These are phyloP conservation scores for Teratosphaeria zuluensis DNA, from an alignment of 2,329 filamentous ascomycete genomes.

Conservation along the genomic window DNA sequence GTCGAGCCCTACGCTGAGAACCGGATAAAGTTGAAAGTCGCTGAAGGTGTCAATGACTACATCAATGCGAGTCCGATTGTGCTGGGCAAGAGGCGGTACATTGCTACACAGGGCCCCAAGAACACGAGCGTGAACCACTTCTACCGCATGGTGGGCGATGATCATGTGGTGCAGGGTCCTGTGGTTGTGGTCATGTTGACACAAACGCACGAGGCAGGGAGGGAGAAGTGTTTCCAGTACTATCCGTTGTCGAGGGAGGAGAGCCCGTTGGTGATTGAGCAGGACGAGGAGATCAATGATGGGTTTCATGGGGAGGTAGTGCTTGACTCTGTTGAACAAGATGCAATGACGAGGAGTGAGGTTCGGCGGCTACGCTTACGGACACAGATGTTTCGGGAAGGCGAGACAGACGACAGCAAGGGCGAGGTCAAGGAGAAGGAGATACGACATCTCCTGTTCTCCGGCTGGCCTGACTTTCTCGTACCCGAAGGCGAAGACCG, in stretches of 20 bases:
- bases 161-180: constrained; percentile 40
- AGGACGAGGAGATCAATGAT: constrained; percentile 14
- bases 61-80: constrained; percentile 43
- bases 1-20: constrained; percentile 86
- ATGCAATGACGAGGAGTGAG: constrained; percentile 53
- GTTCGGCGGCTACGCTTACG: constrained; percentile 59
- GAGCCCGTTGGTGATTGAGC: constrained; percentile 16
- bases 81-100: constrained; percentile 52
- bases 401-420: constrained; percentile 10
- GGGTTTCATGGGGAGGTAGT: constrained; percentile 59
- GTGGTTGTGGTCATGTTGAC: constrained; percentile 93
- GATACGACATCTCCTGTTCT: constrained; percentile 79
- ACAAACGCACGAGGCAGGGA: constrained; percentile 66
- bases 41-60: constrained; percentile 45
- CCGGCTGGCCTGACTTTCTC: constrained; percentile 81
- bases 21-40: constrained; percentile 69
- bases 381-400: constrained; percentile 13
- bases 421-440: constrained; percentile 45
- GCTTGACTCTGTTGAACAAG: constrained; percentile 46
- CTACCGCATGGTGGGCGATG: constrained; percentile 80
- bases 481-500: constrained; percentile 63
- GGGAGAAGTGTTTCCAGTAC: constrained; percentile 83
- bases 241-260: constrained; percentile 40
- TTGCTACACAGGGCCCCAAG: constrained; percentile 85
- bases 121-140: constrained; percentile 65